These are phyloP conservation scores for Geosmithia morbida DNA, from an alignment of 2,329 filamentous ascomycete species.

Conservation along the genomic window DNA sequence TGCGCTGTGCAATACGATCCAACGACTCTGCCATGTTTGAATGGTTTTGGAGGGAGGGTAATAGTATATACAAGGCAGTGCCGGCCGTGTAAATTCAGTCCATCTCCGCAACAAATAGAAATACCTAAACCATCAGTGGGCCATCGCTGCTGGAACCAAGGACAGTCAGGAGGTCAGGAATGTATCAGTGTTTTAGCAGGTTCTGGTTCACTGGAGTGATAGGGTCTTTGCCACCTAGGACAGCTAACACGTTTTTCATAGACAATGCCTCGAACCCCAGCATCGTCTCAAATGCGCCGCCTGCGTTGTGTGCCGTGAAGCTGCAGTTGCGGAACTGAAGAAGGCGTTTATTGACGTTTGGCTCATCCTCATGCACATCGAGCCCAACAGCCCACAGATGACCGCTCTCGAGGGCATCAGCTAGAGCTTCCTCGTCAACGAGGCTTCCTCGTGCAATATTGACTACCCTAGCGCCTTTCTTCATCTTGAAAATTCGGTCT, in stretches of 20 bases:
- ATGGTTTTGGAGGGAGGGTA: too few species aligned
- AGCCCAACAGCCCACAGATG: constrained; percentile 38
- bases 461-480: constrained; percentile 40
- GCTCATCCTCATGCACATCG: constrained; percentile 51
- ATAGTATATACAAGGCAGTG: too few species aligned
- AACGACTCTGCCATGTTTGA: too few species aligned
- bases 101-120: too few species aligned
- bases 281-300: constrained; percentile 51
- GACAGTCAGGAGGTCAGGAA: too few species aligned
- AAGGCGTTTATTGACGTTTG: constrained; percentile 33
- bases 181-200: constrained; percentile 14
- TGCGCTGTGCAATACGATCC: neutral
- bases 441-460: constrained; percentile 52
- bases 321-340: constrained; percentile 19
- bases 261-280: constrained; percentile 51
- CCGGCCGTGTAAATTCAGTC: too few species aligned
- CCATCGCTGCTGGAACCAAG: too few species aligned
- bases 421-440: constrained; percentile 50
- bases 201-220: constrained; percentile 50
- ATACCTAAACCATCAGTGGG: too few species aligned
- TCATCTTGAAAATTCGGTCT: constrained; percentile 33
- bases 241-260: constrained; percentile 50
- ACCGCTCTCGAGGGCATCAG: constrained; percentile 39
- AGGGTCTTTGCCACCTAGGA: constrained; percentile 32
- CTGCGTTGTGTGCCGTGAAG: constrained; percentile 53